Evolutionary conservation across 2,329 filamentous ascomycete species (phyloP).

Genomic region (Epichloe sylvatica): DNA sequence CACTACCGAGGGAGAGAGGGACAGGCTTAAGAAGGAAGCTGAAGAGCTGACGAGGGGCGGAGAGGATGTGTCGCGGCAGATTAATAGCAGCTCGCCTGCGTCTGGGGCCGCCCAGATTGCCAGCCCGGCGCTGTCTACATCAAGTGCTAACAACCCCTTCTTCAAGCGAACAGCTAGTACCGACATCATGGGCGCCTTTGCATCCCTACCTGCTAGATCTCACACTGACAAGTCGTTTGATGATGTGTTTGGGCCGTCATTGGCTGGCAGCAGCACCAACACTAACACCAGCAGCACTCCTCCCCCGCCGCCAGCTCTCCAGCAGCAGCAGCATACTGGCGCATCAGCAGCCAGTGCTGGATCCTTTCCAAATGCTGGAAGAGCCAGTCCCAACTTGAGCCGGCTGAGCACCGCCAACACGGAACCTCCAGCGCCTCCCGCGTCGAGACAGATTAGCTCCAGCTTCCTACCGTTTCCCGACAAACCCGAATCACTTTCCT

Average conservation of each 20-base stretch:
- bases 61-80: slow-evolving; percentile 42
- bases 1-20: slow-evolving; percentile 76
- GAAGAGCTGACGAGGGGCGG: slow-evolving; percentile 51
- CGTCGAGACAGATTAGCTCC: slow-evolving; percentile 65
- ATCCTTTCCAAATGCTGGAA: slow-evolving; percentile 31
- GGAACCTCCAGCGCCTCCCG: slow-evolving; percentile 49
- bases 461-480: slow-evolving; percentile 59
- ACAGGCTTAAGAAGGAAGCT: slow-evolving; percentile 72
- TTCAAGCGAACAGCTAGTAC: slow-evolving; percentile 59
- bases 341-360: slow-evolving; percentile 38
- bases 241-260: slow-evolving; percentile 68
- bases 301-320: slow-evolving; percentile 28
- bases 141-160: slow-evolving; percentile 86
- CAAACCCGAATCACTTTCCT: slow-evolving; percentile 54
- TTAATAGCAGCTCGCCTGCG: slow-evolving; percentile 35
- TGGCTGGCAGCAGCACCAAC: slow-evolving; percentile 23
- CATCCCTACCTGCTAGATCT: slow-evolving; percentile 31
- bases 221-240: slow-evolving; percentile 61
- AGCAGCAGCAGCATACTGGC: slow-evolving; percentile 44
- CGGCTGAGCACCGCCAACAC: slow-evolving; percentile 44
- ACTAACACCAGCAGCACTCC: slow-evolving; percentile 16
- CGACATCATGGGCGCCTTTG: slow-evolving; percentile 42
- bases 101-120: slow-evolving; percentile 37
- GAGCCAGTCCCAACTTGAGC: slow-evolving; percentile 50
- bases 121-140: slow-evolving; percentile 54